Evolutionary conservation across 345 rosid genomes (phyloP).

Genomic region (Noccaea caerulescens): DNA sequence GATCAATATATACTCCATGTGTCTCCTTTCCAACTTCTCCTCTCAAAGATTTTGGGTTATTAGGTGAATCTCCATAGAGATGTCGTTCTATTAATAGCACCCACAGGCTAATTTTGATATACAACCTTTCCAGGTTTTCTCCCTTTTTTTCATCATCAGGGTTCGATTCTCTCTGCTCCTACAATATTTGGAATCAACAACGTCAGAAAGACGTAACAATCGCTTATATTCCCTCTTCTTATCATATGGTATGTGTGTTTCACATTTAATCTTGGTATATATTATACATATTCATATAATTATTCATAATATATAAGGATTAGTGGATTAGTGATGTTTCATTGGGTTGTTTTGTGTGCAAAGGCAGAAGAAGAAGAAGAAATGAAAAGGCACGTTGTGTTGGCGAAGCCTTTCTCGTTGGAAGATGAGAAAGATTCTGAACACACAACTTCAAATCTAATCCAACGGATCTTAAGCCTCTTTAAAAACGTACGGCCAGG

Average conservation of each 20-base stretch:
- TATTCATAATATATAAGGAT: background rate
- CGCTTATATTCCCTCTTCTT: conserved; percentile 10
- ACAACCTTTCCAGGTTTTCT: background rate
- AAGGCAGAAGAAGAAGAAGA: conserved; percentile 22
- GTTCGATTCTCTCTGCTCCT: conserved; percentile 20
- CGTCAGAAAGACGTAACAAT: background rate
- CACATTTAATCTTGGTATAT: background rate
- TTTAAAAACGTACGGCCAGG: conserved; percentile 61
- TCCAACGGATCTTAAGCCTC: conserved; percentile 57
- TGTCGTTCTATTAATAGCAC: conserved; percentile 18
- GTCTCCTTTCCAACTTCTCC: background rate
- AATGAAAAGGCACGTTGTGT: conserved; percentile 41
- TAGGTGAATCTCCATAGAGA: conserved; percentile 19
- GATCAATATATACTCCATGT: conserved; percentile 8
- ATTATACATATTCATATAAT: background rate
- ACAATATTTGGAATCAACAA: conserved; percentile 10
- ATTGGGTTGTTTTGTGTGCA: conserved; percentile 20
- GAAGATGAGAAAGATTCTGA: conserved; percentile 52
- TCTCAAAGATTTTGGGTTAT: background rate
- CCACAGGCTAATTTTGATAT: background rate
- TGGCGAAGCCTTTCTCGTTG: conserved; percentile 56
- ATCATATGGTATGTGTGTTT: conserved; percentile 27
- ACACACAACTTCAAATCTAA: conserved; percentile 52
- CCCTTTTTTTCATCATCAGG: background rate
- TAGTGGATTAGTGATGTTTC: background rate